These are phyloP conservation scores for Pyracantha coccinea DNA, from an alignment of 331 rosid species.

Conservation along the genomic window DNA sequence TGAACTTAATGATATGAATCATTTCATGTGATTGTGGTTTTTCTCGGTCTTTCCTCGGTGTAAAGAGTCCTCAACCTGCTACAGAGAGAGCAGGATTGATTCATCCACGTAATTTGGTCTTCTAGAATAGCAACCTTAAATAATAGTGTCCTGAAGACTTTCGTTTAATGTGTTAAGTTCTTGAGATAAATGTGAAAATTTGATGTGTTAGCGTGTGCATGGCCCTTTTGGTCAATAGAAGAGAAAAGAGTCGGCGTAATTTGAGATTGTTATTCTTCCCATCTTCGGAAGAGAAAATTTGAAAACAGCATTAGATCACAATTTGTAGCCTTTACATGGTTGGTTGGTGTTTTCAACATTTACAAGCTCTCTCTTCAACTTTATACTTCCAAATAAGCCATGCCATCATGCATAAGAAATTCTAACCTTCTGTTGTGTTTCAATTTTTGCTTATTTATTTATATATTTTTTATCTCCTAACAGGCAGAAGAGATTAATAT, in stretches of 20 bases:
- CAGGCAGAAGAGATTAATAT: constrained; percentile 78
- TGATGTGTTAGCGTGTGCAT: not conserved
- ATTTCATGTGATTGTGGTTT: not conserved
- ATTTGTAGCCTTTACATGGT: not conserved
- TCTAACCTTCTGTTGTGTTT: not conserved
- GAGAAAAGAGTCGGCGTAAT: not conserved
- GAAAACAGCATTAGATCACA: not conserved
- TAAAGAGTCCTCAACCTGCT: not conserved
- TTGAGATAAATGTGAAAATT: not conserved
- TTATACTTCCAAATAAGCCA: not conserved
- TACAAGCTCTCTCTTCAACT: not conserved
- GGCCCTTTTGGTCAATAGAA: not conserved
- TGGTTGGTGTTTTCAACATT: not conserved
- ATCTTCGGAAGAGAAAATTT: not conserved
- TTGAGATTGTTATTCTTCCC: not conserved
- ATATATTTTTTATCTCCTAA: not conserved
- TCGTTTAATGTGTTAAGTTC: not conserved
- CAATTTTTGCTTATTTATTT: not conserved
- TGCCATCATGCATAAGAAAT: not conserved
- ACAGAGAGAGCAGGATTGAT: not conserved
- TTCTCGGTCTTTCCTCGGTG: not conserved
- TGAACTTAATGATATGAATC: not conserved
- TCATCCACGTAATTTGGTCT: not conserved
- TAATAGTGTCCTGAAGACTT: not conserved
- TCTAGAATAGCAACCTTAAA: not conserved